Evolutionary conservation across 768 basidiomycete species (phyloP).

Genomic region (Botryobasidium botryosum): DNA sequence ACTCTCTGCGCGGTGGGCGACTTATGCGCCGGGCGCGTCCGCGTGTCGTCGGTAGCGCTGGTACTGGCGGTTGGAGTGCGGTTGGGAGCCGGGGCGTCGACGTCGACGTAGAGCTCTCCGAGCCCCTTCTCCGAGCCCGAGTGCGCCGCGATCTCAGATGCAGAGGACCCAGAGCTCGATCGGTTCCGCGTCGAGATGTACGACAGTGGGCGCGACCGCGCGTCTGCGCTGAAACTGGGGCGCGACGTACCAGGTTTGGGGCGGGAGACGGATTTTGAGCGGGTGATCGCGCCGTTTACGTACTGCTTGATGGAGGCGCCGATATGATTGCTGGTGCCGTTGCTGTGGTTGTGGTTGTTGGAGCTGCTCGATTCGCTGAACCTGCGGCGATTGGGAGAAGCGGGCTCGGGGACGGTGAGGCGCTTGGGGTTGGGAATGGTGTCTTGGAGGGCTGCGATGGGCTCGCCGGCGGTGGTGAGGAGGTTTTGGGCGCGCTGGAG

Average conservation of each 20-base stretch:
- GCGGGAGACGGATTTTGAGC: conserved; percentile 14
- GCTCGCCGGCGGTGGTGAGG: conserved; percentile 20
- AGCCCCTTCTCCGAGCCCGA: too few species aligned
- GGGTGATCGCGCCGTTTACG: conserved; percentile 18
- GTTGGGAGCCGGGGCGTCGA: conserved; percentile 1
- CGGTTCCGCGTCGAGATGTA: too few species aligned
- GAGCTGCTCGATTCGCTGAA: conserved; percentile 8
- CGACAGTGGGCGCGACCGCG: too few species aligned
- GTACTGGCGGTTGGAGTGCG: conserved; percentile 2
- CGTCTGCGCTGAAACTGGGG: too few species aligned
- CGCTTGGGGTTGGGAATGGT: too few species aligned
- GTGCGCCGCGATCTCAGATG: too few species aligned
- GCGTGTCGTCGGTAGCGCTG: conserved; percentile 1
- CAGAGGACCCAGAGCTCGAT: too few species aligned
- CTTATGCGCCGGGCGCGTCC: not conserved
- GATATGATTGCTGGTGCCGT: too few species aligned
- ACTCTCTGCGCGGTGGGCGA: not conserved
- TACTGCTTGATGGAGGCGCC: conserved; percentile 23
- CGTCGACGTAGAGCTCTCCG: too few species aligned
- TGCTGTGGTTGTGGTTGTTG: too few species aligned
- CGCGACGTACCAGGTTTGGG: conserved; percentile 21
- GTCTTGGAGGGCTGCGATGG: too few species aligned
- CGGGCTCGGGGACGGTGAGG: too few species aligned
- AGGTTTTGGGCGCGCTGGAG: conserved; percentile 27
- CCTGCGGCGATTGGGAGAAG: conserved; percentile 11